phyloP scores from a whole-genome alignment of 805 yeast species.

The Trichomonascus vanleenenianus region DNA sequence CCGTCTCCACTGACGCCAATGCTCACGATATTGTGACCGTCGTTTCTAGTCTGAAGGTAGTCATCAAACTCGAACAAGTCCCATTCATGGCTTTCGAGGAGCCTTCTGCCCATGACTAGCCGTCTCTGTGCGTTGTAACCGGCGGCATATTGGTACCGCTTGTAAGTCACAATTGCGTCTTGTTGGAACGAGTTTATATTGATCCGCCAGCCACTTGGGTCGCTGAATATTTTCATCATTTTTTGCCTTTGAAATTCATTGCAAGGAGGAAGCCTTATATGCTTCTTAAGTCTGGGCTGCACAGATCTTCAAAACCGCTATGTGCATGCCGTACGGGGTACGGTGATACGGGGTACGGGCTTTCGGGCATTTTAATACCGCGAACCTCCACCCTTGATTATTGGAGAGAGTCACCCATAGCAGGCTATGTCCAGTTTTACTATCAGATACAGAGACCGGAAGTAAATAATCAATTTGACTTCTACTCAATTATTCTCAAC shows the following conservation, averaged over 20 bases:
- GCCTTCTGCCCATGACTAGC: constrained; percentile 15
- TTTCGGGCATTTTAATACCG: too few species aligned
- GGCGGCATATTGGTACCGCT: constrained; percentile 13
- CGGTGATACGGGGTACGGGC: too few species aligned
- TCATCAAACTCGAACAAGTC: constrained; percentile 12
- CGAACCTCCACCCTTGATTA: too few species aligned
- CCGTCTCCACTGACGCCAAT: constrained; percentile 23
- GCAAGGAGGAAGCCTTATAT: too few species aligned
- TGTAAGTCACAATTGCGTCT: constrained; percentile 16
- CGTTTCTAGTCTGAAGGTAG: constrained; percentile 17
- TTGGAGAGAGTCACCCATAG: too few species aligned
- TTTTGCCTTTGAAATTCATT: not conserved
- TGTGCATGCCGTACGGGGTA: too few species aligned
- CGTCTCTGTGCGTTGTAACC: constrained; percentile 9
- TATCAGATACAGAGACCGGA: too few species aligned
- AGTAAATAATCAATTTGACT: too few species aligned
- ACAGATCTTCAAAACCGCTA: too few species aligned
- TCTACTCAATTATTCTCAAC: too few species aligned
- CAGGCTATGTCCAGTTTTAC: too few species aligned
- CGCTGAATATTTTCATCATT: not conserved
- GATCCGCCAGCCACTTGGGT: constrained; percentile 18
- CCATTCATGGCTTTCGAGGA: constrained; percentile 9
- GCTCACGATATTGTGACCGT: constrained; percentile 21
- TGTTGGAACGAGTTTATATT: constrained; percentile 21
- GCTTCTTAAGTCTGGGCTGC: too few species aligned